Percentiles rank a stretch among this genome's conserved stretches.
Evolutionary conservation across 2,329 filamentous ascomycete genomes (phyloP).

Genomic region (Scorias spongiosa): DNA sequence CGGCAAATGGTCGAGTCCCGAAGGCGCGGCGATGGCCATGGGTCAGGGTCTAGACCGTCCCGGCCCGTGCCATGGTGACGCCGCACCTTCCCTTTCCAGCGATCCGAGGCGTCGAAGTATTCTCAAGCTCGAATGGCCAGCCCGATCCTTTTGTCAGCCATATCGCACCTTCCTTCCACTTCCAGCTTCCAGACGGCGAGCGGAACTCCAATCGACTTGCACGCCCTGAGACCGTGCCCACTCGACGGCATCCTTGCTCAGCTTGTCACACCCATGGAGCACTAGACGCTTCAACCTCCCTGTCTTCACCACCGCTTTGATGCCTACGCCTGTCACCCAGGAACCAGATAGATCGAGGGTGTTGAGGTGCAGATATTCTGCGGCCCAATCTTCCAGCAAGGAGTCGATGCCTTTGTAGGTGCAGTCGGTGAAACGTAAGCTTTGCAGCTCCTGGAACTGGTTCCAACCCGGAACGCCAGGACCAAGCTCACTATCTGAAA

Average conservation of each 20-base stretch:
- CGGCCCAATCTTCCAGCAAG: slow-evolving; percentile 16
- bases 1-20: too few species aligned
- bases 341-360: slow-evolving; percentile 23
- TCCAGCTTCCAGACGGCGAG: not conserved
- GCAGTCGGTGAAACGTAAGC: slow-evolving; percentile 3
- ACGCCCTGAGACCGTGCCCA: slow-evolving; percentile 25
- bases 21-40: too few species aligned
- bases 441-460: not conserved
- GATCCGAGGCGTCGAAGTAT: too few species aligned
- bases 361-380: slow-evolving; percentile 9
- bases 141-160: not conserved
- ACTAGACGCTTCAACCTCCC: slow-evolving; percentile 16
- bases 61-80: too few species aligned
- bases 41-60: too few species aligned
- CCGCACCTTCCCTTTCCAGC: too few species aligned
- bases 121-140: too few species aligned
- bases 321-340: slow-evolving; percentile 25
- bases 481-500: not conserved
- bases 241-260: slow-evolving; percentile 26
- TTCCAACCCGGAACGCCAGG: not conserved
- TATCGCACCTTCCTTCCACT: not conserved
- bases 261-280: slow-evolving; percentile 20
- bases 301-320: slow-evolving; percentile 21
- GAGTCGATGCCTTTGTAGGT: slow-evolving; percentile 14
- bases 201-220: slow-evolving; percentile 7